phyloP scores from a whole-genome alignment of 2,329 filamentous ascomycete genomes.

The Fusarium sp. region DNA sequence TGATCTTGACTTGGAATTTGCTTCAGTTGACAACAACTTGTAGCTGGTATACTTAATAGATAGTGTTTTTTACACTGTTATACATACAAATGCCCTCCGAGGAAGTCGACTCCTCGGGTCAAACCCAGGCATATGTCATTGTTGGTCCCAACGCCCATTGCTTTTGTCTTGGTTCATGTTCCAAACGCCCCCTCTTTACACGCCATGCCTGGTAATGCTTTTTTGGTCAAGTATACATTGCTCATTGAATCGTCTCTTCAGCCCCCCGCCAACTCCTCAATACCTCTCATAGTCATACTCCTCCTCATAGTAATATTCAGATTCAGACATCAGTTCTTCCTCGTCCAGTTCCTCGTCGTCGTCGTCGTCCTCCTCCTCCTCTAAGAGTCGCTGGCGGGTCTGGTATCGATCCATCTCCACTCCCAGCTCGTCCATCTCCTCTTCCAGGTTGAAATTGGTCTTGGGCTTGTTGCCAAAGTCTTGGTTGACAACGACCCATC shows the following conservation, averaged over 20 bases:
- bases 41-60: background rate
- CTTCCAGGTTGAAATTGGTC: background rate
- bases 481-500: constrained; percentile 31
- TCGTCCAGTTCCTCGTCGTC: background rate
- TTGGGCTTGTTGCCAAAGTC: background rate
- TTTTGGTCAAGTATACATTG: background rate
- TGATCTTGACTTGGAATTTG: background rate
- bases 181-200: background rate
- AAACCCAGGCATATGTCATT: background rate
- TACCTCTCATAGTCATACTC: too few species aligned
- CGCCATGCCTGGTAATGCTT: background rate
- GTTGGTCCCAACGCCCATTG: background rate
- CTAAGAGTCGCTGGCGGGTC: background rate
- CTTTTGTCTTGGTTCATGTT: background rate
- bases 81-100: background rate
- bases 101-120: background rate
- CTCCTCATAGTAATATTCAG: background rate
- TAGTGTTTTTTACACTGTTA: background rate
- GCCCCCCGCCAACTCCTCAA: background rate
- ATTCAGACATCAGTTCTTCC: background rate
- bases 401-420: background rate
- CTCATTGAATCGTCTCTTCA: background rate
- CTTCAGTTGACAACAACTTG: background rate
- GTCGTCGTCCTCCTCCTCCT: too few species aligned
- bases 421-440: background rate